phyloP scores from a whole-genome alignment of 2,329 filamentous ascomycete genomes.

The Coniochaeta sp. region DNA sequence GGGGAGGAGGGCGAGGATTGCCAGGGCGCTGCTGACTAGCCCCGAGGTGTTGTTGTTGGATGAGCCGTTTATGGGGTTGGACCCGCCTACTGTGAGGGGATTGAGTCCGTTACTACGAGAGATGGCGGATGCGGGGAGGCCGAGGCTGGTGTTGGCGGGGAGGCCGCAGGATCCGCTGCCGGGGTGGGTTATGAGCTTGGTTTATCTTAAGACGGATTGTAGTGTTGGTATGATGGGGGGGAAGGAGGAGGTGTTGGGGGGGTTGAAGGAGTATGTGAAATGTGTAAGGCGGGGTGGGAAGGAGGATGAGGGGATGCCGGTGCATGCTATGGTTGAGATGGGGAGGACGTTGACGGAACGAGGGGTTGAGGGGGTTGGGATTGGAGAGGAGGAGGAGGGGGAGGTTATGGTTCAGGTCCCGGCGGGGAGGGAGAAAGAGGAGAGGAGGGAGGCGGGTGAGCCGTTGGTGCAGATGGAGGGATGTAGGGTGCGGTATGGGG shows the following conservation, averaged over 20 bases:
- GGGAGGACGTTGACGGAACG: constrained; percentile 36
- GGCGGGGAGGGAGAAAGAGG: neutral
- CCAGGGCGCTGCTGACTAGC: constrained; percentile 69
- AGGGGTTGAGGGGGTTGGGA: constrained; percentile 28
- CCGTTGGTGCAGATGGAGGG: constrained; percentile 81
- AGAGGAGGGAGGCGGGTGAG: constrained; percentile 42
- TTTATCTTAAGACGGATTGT: constrained; percentile 63
- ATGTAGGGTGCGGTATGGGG: constrained; percentile 73
- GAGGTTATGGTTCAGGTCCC: neutral
- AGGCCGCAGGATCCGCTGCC: constrained; percentile 83
- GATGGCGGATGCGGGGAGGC: constrained; percentile 59
- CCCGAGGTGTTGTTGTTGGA: constrained; percentile 83
- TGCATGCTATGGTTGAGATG: constrained; percentile 42
- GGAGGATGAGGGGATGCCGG: constrained; percentile 41
- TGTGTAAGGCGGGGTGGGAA: constrained; percentile 33
- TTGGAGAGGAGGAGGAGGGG: constrained; percentile 23
- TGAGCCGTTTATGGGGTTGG: constrained; percentile 93
- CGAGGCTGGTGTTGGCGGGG: constrained; percentile 69
- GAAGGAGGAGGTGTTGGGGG: constrained; percentile 54
- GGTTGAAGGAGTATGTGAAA: constrained; percentile 40
- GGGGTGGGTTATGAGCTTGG: constrained; percentile 81
- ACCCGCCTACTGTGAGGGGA: constrained; percentile 69
- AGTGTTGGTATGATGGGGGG: constrained; percentile 59
- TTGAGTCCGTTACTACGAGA: constrained; percentile 65
- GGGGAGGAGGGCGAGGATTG: constrained; percentile 78